phyloP scores from a whole-genome alignment of 805 yeast species.

The Zygoascus flipseniorum region DNA sequence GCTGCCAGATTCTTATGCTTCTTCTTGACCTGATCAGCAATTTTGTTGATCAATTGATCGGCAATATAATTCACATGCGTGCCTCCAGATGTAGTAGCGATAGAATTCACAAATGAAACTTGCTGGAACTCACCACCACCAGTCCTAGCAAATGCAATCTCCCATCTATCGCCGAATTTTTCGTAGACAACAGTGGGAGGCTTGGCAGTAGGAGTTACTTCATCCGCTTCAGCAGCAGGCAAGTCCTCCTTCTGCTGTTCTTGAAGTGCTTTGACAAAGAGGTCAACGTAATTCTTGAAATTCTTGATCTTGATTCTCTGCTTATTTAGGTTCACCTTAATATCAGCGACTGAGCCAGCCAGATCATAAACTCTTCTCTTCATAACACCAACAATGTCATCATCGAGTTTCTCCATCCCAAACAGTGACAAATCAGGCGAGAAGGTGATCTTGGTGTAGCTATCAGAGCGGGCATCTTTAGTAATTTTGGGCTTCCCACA shows the following conservation, averaged over 20 bases:
- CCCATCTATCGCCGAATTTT: conserved; percentile 84
- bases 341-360: conserved; percentile 85
- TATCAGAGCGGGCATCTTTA: conserved; percentile 44
- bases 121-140: conserved; percentile 78
- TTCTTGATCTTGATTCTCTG: conserved; percentile 56
- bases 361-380: conserved; percentile 92
- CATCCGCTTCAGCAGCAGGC: conserved; percentile 21
- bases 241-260: conserved; percentile 37
- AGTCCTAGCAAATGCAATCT: conserved; percentile 87
- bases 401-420: conserved; percentile 76
- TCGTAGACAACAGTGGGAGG: conserved; percentile 69
- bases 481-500: conserved; percentile 71
- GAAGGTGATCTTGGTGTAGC: conserved; percentile 81
- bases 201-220: conserved; percentile 21
- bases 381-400: conserved; percentile 73
- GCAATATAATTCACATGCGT: conserved; percentile 84
- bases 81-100: conserved; percentile 96
- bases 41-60: conserved; percentile 74
- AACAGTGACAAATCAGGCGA: conserved; percentile 81
- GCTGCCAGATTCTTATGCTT: conserved; percentile 49
- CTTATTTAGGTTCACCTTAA: conserved; percentile 72
- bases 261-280: conserved; percentile 72
- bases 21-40: conserved; percentile 65
- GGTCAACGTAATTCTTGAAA: conserved; percentile 81
- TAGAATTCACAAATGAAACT: conserved; percentile 93